Conservation (phyloP, 2,329 filamentous ascomycete species). For the Sporothrix globosa region DNA sequence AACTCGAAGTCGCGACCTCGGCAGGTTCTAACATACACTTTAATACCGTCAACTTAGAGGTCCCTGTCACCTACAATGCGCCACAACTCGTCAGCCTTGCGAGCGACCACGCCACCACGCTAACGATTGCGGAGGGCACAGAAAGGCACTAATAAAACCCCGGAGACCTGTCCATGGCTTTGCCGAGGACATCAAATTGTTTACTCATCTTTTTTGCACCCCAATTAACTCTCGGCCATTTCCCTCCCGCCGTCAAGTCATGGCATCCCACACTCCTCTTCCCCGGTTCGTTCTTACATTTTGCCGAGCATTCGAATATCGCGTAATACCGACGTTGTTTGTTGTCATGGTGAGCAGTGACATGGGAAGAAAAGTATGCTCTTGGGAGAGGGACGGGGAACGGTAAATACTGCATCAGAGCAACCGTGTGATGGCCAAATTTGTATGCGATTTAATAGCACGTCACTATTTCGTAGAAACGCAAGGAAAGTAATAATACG, state of each 20-base stretch:
- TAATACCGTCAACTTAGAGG: background rate
- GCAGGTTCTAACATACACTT: too few relatives aligned
- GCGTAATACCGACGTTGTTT: background rate
- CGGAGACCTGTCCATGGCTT: background rate
- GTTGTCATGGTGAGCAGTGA: background rate
- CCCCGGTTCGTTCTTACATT: background rate
- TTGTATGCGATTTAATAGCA: background rate
- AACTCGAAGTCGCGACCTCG: too few relatives aligned
- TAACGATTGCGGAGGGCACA: too few relatives aligned
- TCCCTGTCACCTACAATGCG: background rate
- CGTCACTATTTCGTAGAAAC: background rate
- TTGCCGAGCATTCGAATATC: background rate
- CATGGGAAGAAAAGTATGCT: background rate
- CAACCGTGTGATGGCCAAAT: background rate
- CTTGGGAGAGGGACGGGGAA: background rate
- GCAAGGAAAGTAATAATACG: too few relatives aligned
- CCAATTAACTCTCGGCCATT: background rate
- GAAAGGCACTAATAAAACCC: too few relatives aligned
- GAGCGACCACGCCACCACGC: background rate
- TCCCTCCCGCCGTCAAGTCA: background rate
- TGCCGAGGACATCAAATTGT: constrained; percentile 12
- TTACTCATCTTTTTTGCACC: constrained; percentile 10
- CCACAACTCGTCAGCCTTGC: constrained; percentile 6
- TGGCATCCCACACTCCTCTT: background rate
- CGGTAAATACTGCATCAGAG: background rate